Evolutionary conservation across 225 moss, liverwort and hornwort species (phyloP), one percentile per base, ranked within the genome.

Genomic region (Polytrichum commune): DNA sequence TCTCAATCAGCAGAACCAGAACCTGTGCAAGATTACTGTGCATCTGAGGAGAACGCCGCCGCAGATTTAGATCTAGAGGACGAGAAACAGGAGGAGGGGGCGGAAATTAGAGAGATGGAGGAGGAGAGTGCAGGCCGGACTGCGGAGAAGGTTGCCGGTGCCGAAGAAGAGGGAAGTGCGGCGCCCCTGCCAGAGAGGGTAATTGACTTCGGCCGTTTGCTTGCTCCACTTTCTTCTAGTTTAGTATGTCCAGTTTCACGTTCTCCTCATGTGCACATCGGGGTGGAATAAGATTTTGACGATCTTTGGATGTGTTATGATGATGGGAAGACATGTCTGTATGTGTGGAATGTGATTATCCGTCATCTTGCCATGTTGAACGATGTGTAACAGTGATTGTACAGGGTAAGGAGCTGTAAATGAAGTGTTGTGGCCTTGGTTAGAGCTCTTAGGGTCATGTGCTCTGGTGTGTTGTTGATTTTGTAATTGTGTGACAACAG

Each of bases 181-280:
- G 94, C 97, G 63, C 97, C 97, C 4, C 94, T 98, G 62, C 97
- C 97, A 27, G 97, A 98, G 82, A 91, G 92, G 92, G 97, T 98
- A 86, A 79, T 73, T 77, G 68, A 22, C 72, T 4, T 13, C 16
- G 46, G 46, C n/a, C 8, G 18, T 38, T 58, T 58, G 9, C 60
- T 7, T 27, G 30, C 24, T 60, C 64, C 8, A 3, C 38, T 19
- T 64, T 38, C 55, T 65, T 18, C 18, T 27, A 60, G 8, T 8
- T 20, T 46, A 6, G 32, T 35, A 22, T 58, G 22, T 58, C 24
- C n/a, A 22, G n/a, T 23, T 24, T 26, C 1, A 58, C 6, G 9
- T 24, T 13, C 66, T 35, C 13, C 13, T 46, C 0, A 4, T 46
- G 46, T 46, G 10, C 13, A 46, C 46, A 46, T 46, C 46, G 13